These are phyloP conservation scores for Epichloe typhina DNA, from an alignment of 2,329 filamentous ascomycete genomes.

Conservation along the genomic window DNA sequence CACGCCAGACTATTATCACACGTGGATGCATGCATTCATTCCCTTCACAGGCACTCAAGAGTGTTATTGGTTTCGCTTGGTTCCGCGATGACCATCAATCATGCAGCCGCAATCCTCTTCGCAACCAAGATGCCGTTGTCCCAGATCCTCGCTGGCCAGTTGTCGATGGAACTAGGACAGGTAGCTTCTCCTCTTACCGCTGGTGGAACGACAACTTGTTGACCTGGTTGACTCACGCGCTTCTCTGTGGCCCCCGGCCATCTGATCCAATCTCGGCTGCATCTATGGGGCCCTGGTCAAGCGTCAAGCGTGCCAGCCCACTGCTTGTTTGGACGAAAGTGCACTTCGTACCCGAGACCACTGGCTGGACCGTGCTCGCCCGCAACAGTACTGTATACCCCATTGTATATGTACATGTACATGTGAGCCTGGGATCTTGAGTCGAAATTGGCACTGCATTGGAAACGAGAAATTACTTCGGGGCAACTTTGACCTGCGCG, in stretches of 20 bases:
- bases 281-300: not conserved
- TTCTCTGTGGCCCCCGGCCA: not conserved
- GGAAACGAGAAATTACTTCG: not conserved
- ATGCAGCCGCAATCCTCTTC: too few relatives aligned
- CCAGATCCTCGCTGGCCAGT: too few relatives aligned
- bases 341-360: not conserved
- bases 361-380: not conserved
- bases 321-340: not conserved
- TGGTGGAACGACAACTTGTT: not conserved
- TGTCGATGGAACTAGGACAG: not conserved
- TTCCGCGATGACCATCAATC: too few relatives aligned
- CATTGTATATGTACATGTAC: too few relatives aligned
- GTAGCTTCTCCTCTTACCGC: not conserved
- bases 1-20: too few relatives aligned
- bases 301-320: not conserved
- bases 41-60: too few relatives aligned
- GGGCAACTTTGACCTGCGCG: not conserved
- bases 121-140: too few relatives aligned
- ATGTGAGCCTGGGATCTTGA: not conserved
- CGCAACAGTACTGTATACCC: too few relatives aligned
- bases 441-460: not conserved
- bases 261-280: constrained; percentile 5
- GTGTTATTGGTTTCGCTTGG: too few relatives aligned
- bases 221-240: not conserved
- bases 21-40: too few relatives aligned